Base-by-base conservation (phyloP, 2,329 filamentous ascomycete genomes). In the Ascochyta koolunga region DNA sequence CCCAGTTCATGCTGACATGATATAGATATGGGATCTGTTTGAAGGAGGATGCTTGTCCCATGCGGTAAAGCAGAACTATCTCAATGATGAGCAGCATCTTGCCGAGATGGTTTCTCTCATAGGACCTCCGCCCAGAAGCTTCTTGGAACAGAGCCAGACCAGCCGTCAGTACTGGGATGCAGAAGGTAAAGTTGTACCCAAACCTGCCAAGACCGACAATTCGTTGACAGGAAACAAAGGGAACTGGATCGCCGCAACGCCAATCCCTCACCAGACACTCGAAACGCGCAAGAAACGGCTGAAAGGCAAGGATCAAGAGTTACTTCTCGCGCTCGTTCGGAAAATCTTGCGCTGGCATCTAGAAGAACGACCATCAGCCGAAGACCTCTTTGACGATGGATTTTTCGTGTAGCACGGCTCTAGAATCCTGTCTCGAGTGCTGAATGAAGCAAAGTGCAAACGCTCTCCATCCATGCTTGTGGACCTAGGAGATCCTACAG, bases 11-110 rank as follows among this genome's bases (percentile, higher is more conserved):
- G 11, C 21, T 43, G 27, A 43, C 16, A 43, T 32, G 5, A 33
- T n/a, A 15, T 32, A 22, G 27, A 43, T 33, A 2, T 43, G 40
- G 40, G 27, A 43, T 21, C 18, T 33, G 40, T 43, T 43, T 35
- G 40, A 43, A 33, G 40, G 40, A 32, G 5, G 19, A 16, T 3
- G 29, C 19, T 22, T 33, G 18, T 43, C 33, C 19, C 40, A 11
- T 13, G 40, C 27, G 13, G 40, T 15, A 29, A 43, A 33, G 19
- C 27, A 43, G 9, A 27, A 27, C 33, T 27, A 15, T 32, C 40
- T 43, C 18, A 43, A 43, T 9, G 40, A 43, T 24, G 40, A 43
- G 27, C 40, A 43, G 18, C 40, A 43, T 43, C 25, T 43, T 21
- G 40, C 40, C 27, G 27, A 43, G 16, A 33, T 43, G 27, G 18